phyloP scores from a whole-genome alignment of 257 asterid genomes.

The Solanum clarkiae region DNA sequence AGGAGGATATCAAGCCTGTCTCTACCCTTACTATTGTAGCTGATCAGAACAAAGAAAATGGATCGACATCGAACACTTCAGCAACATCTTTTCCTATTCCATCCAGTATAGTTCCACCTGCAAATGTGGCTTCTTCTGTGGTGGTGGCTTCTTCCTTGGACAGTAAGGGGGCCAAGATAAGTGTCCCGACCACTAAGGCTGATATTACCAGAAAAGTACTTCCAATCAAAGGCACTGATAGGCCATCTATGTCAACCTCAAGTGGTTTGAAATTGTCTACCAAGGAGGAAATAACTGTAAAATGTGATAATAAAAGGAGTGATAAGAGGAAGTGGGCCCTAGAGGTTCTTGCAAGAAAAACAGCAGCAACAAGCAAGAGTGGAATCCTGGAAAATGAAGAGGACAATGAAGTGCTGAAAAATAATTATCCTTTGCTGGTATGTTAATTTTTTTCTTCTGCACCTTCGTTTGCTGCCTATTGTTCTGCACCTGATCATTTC shows the following conservation, averaged over 20 bases:
- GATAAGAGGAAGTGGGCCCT: conserved; percentile 96
- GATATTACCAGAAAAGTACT: conserved; percentile 29
- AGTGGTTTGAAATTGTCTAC: conserved; percentile 20
- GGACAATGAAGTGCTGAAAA: conserved; percentile 47
- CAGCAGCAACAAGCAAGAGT: conserved; percentile 43
- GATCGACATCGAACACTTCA: conserved; percentile 21
- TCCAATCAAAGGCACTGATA: conserved; percentile 20
- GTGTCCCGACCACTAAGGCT: conserved; percentile 20
- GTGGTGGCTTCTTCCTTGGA: conserved; percentile 14
- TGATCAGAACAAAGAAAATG: conserved; percentile 24
- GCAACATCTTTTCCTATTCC: conserved; percentile 7
- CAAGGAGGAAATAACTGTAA: conserved; percentile 30
- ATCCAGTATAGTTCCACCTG: conserved; percentile 21
- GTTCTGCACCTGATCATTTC: conserved; percentile 1
- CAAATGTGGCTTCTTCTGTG: neutral
- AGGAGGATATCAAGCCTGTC: conserved; percentile 61
- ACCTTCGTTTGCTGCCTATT: conserved; percentile 1
- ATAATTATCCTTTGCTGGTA: conserved; percentile 64
- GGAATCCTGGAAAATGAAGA: conserved; percentile 43
- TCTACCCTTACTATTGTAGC: conserved; percentile 19
- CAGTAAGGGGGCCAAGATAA: conserved; percentile 27
- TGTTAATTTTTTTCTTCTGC: conserved; percentile 5
- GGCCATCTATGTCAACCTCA: conserved; percentile 11
- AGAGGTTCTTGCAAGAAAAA: conserved; percentile 82
- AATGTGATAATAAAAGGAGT: conserved; percentile 31